A percentile compares a stretch with the other conserved stretches of the same genome.
Conservation (phyloP, 2,329 filamentous ascomycete species). For the Verticillium isaacii region DNA sequence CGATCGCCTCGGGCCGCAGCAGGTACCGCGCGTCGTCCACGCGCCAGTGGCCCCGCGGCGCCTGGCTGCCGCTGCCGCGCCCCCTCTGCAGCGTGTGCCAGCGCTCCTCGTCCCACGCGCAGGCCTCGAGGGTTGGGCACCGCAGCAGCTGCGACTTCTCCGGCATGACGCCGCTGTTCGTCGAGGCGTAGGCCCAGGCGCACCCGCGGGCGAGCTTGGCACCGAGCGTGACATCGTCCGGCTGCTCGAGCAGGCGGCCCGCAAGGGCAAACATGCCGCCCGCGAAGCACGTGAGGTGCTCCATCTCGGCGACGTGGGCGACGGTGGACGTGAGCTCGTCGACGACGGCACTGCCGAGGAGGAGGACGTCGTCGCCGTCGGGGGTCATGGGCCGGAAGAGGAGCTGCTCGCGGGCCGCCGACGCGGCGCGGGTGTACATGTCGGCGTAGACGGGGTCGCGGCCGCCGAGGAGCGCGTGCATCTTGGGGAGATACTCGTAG, state of each 20-base stretch:
- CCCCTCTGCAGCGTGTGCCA: background rate
- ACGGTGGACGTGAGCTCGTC: conserved; percentile 7
- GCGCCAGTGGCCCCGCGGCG: conserved; percentile 55
- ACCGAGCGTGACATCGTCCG: conserved; percentile 37
- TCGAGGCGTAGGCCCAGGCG: conserved; percentile 44
- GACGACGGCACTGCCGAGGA: conserved; percentile 37
- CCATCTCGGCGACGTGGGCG: conserved; percentile 25
- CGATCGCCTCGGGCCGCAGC: conserved; percentile 46
- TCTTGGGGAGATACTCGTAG: conserved; percentile 36
- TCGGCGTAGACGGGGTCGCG: conserved; percentile 46
- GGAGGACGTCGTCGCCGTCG: conserved; percentile 44
- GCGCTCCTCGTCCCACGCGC: background rate
- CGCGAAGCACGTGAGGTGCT: conserved; percentile 46
- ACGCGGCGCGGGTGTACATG: conserved; percentile 52
- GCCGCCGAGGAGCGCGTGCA: conserved; percentile 54
- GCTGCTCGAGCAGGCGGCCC: conserved; percentile 34
- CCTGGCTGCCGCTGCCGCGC: conserved; percentile 18
- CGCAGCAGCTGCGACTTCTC: conserved; percentile 39
- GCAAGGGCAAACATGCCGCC: conserved; percentile 47
- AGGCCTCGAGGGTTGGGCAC: conserved; percentile 21
- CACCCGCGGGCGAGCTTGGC: conserved; percentile 44
- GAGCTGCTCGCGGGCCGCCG: conserved; percentile 50
- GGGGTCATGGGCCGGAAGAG: conserved; percentile 55
- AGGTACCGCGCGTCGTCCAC: conserved; percentile 44
- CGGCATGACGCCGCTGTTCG: conserved; percentile 47